Conservation (phyloP, 352 stramenopile genomes). For the Globisporangium mamillatum region DNA sequence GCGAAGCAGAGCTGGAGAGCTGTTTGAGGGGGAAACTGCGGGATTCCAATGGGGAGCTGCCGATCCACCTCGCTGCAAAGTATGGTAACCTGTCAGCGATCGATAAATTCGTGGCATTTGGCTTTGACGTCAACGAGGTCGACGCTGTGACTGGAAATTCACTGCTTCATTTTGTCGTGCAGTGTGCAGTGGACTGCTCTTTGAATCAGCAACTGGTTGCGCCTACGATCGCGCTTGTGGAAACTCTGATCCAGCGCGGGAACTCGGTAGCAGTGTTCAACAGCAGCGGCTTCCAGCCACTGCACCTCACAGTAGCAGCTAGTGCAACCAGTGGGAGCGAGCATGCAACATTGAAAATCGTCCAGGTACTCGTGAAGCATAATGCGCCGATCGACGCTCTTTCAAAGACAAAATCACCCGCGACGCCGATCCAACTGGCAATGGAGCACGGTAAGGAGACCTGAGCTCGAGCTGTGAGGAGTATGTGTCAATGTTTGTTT, state of each 20-base stretch:
- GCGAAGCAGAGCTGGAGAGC: background rate
- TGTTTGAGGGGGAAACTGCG: background rate
- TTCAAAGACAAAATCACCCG: background rate
- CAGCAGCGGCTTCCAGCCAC: background rate
- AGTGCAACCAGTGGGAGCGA: background rate
- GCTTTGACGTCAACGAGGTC: background rate
- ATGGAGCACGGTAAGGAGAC: background rate
- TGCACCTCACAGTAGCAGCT: background rate
- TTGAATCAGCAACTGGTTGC: background rate
- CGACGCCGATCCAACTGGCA: constrained; percentile 7
- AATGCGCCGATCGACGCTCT: background rate
- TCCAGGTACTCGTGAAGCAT: constrained; percentile 2
- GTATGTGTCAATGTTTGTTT: background rate
- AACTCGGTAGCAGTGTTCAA: background rate
- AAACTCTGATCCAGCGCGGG: background rate
- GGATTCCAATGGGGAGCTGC: background rate
- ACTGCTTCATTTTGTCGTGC: background rate
- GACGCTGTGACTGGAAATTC: constrained; percentile 4
- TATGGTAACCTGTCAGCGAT: background rate
- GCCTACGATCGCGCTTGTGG: background rate
- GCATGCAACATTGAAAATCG: background rate
- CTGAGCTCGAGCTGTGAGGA: background rate
- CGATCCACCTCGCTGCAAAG: constrained; percentile 1
- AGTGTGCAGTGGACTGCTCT: background rate
- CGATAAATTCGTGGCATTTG: background rate